Percentiles rank a stretch among this genome's conserved stretches.
phyloP scores from a whole-genome alignment of 768 basidiomycete genomes.

The Mycena amicta region DNA sequence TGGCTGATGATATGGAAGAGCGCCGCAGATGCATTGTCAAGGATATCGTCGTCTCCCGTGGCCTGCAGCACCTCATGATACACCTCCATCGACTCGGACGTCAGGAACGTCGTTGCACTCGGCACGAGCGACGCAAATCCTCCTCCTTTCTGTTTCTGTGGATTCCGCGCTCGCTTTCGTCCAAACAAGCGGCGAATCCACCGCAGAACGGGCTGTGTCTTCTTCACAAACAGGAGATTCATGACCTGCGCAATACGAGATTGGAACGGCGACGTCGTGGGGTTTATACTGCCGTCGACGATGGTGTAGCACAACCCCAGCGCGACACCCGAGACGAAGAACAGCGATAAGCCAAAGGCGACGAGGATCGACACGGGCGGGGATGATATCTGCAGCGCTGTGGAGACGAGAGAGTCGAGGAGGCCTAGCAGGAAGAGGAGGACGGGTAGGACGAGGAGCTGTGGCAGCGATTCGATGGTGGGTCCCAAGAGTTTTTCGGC shows the following conservation, averaged over 20 bases:
- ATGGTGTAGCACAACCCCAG: conserved; percentile 2
- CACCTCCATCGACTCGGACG: not conserved
- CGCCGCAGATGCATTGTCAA: conserved; percentile 21
- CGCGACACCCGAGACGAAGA: conserved; percentile 10
- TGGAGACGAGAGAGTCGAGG: conserved; percentile 17
- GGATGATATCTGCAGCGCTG: conserved; percentile 8
- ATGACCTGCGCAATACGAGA: conserved; percentile 4
- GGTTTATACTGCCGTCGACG: conserved; percentile 9
- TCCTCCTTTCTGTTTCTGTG: too few species aligned
- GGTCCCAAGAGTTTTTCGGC: conserved; percentile 17
- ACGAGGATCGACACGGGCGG: conserved; percentile 2
- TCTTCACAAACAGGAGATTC: not conserved
- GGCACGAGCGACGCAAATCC: not conserved
- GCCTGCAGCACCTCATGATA: conserved; percentile 21
- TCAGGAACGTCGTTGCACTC: not conserved
- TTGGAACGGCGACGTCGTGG: conserved; percentile 12
- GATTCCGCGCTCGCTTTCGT: not conserved
- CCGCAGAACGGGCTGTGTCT: too few species aligned
- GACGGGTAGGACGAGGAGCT: conserved; percentile 20
- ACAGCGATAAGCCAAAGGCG: conserved; percentile 7
- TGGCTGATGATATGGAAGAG: conserved; percentile 13
- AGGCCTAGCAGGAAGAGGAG: conserved; percentile 22
- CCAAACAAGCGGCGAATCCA: not conserved
- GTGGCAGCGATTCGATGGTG: conserved; percentile 16
- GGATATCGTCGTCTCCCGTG: conserved; percentile 20